Conservation (phyloP, 345 rosid species). For the Noccaea bulbosa region DNA sequence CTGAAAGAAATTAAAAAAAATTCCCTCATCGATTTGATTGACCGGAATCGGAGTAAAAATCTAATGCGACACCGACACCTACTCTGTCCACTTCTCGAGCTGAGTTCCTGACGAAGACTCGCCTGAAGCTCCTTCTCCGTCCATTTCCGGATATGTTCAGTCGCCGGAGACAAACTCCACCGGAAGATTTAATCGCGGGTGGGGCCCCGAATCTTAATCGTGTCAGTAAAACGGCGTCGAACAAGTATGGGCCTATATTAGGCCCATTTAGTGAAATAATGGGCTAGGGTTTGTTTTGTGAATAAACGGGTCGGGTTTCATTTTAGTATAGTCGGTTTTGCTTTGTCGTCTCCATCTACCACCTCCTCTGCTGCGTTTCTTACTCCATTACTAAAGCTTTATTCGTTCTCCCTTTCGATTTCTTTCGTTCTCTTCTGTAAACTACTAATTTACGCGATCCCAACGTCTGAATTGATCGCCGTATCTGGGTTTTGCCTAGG, state of each 20-base stretch:
- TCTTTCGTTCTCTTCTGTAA: neutral
- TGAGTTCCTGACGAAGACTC: constrained; percentile 26
- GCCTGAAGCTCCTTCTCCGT: constrained; percentile 21
- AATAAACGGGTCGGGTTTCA: constrained; percentile 42
- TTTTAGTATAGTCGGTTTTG: constrained; percentile 34
- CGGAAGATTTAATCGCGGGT: constrained; percentile 16
- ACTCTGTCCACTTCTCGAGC: constrained; percentile 45
- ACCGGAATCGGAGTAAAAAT: neutral
- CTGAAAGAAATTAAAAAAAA: constrained; percentile 41
- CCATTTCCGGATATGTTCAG: constrained; percentile 20
- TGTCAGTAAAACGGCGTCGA: neutral
- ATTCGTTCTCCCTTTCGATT: neutral
- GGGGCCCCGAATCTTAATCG: constrained; percentile 18
- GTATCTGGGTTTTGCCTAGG: neutral
- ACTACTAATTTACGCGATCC: constrained; percentile 15
- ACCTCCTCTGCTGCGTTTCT: constrained; percentile 30
- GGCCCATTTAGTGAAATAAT: constrained; percentile 13
- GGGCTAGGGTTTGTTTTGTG: constrained; percentile 41
- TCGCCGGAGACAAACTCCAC: constrained; percentile 22
- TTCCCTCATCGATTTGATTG: neutral
- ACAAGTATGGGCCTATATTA: constrained; percentile 3
- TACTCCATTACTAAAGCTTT: constrained; percentile 13
- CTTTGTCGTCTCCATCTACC: constrained; percentile 39
- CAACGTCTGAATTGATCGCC: constrained; percentile 26
- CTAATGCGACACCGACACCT: constrained; percentile 24